These are phyloP conservation scores for Eragrostis nindensis DNA, from an alignment of 176 grass and related monocot genomes.

Conservation along the genomic window DNA sequence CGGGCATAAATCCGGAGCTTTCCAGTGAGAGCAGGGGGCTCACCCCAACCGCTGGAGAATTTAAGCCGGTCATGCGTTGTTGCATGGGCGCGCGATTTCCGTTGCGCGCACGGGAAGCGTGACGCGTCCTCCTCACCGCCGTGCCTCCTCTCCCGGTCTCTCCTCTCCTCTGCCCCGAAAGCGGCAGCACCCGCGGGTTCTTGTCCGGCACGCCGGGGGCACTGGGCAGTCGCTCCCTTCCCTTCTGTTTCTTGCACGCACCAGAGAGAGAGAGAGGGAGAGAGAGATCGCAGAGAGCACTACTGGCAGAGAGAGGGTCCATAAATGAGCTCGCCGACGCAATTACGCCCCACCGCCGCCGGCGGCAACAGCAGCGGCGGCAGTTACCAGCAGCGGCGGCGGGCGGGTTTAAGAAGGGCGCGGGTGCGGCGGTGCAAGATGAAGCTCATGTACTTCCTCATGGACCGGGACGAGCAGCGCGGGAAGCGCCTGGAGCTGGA, in stretches of 20 bases:
- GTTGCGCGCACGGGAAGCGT: constrained; percentile 42
- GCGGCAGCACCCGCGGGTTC: constrained; percentile 7
- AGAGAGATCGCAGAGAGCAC: too few relatives aligned
- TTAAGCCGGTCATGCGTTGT: constrained; percentile 65
- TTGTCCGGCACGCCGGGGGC: not conserved
- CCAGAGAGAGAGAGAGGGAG: not conserved
- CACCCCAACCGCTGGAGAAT: constrained; percentile 42
- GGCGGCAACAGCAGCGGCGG: not conserved
- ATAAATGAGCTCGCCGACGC: constrained; percentile 72
- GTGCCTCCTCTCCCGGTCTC: not conserved
- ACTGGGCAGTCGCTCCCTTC: too few relatives aligned
- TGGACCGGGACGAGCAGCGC: constrained; percentile 59
- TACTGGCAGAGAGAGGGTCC: too few relatives aligned
- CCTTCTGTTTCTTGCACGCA: not conserved
- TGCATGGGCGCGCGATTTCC: constrained; percentile 27
- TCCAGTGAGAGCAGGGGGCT: not conserved
- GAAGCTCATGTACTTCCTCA: constrained; percentile 76
- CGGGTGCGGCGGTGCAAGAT: constrained; percentile 47
- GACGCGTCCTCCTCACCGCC: not conserved
- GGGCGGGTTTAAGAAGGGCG: constrained; percentile 42
- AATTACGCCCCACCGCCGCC: constrained; percentile 43
- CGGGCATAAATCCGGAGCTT: constrained; percentile 20
- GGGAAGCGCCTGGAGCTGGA: constrained; percentile 62
- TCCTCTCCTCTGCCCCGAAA: not conserved
- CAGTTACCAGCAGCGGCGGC: constrained; percentile 45